phyloP scores from a whole-genome alignment of 2,329 filamentous ascomycete species.

The Aspergillus awamori region DNA sequence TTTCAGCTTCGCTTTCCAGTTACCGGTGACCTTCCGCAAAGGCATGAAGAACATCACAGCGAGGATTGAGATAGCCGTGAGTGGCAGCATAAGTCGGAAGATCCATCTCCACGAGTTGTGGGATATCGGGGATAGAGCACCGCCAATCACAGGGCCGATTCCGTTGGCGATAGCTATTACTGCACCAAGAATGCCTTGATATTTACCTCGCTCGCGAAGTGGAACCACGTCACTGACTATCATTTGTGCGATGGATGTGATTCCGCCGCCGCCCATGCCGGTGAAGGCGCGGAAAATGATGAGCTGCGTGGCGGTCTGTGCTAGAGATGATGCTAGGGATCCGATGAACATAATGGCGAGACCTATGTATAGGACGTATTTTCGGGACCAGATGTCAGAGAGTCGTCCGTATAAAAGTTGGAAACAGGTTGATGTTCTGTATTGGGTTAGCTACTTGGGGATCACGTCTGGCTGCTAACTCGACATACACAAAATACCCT shows the following conservation, averaged over 20 bases:
- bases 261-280: constrained; percentile 63
- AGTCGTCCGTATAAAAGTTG: constrained; percentile 66
- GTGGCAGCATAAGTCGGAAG: constrained; percentile 57
- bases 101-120: constrained; percentile 57
- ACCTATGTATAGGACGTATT: constrained; percentile 58
- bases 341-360: constrained; percentile 58
- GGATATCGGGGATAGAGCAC: constrained; percentile 52
- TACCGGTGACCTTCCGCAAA: constrained; percentile 55
- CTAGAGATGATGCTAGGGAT: constrained; percentile 62
- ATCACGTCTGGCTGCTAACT: not conserved
- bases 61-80: constrained; percentile 52
- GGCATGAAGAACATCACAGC: constrained; percentile 61
- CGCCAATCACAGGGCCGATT: constrained; percentile 59
- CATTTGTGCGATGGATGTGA: constrained; percentile 62
- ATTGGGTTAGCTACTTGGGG: constrained; percentile 70
- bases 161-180: constrained; percentile 59
- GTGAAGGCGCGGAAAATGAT: constrained; percentile 64
- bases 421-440: constrained; percentile 69
- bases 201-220: constrained; percentile 61
- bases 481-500: constrained; percentile 50
- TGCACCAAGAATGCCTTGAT: constrained; percentile 58
- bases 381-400: constrained; percentile 64
- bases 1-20: constrained; percentile 56
- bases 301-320: constrained; percentile 58
- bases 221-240: constrained; percentile 65